Conservation (phyloP, 352 stramenopile genomes). For the Phytophthora idaei region DNA sequence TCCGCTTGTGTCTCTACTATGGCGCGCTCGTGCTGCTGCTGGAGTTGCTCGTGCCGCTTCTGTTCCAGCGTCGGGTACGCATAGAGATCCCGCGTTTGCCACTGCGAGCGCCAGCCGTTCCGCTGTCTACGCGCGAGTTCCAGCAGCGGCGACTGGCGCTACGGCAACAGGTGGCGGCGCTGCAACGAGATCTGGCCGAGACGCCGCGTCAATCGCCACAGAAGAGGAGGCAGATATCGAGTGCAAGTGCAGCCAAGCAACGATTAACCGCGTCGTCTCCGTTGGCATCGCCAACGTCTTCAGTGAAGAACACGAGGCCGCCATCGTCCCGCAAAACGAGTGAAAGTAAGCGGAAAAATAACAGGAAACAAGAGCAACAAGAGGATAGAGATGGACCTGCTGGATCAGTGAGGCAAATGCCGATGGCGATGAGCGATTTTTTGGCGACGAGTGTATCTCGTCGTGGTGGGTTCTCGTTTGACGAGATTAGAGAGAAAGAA, state of each 20-base stretch:
- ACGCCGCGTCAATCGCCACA: constrained; percentile 24
- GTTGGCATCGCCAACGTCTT: constrained; percentile 21
- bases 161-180: constrained; percentile 36
- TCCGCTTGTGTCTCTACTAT: constrained; percentile 63
- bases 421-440: constrained; percentile 21
- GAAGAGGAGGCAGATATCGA: constrained; percentile 13
- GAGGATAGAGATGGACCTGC: background rate
- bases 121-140: constrained; percentile 48
- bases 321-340: constrained; percentile 6
- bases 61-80: constrained; percentile 63
- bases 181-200: constrained; percentile 42
- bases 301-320: constrained; percentile 18
- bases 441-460: constrained; percentile 14
- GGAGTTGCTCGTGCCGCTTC: constrained; percentile 53
- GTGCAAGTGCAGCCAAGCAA: constrained; percentile 8
- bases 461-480: constrained; percentile 30
- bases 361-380: constrained; percentile 1
- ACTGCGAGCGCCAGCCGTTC: constrained; percentile 24
- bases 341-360: constrained; percentile 13
- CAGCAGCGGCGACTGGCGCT: constrained; percentile 47
- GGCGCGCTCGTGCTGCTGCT: constrained; percentile 54
- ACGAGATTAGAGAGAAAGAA: constrained; percentile 18
- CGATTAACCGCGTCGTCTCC: constrained; percentile 5
- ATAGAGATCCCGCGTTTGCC: constrained; percentile 45
- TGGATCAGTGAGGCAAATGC: constrained; percentile 20